phyloP scores from a whole-genome alignment of 192 early-diverging fungal genomes.

The Coemansia sp. region DNA sequence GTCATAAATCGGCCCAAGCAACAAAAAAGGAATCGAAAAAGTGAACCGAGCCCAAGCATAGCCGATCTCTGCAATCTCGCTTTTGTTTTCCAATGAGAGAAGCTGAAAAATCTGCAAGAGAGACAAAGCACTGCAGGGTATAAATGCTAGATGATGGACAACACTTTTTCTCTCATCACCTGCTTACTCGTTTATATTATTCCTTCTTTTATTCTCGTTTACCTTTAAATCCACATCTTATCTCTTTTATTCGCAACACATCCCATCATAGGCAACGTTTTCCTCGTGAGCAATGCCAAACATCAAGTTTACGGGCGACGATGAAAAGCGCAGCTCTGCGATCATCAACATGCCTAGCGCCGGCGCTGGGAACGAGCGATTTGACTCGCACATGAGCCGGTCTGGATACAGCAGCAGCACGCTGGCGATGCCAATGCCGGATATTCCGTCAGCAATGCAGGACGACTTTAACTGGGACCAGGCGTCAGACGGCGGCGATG shows the following conservation, averaged over 20 bases:
- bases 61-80: neutral
- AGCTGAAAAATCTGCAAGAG: constrained; percentile 60
- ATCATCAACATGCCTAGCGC: constrained; percentile 43
- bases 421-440: constrained; percentile 39
- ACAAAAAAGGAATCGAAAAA: neutral
- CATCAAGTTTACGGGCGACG: constrained; percentile 16
- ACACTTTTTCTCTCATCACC: neutral
- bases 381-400: constrained; percentile 5
- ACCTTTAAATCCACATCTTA: neutral
- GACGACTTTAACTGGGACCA: constrained; percentile 57
- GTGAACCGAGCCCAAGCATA: neutral
- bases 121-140: constrained; percentile 34
- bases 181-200: neutral
- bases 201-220: neutral
- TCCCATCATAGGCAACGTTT: neutral
- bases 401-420: constrained; percentile 27
- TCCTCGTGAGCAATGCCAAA: constrained; percentile 14
- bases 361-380: neutral
- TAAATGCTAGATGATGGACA: neutral
- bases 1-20: neutral
- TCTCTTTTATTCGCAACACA: neutral
- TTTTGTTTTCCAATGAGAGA: neutral
- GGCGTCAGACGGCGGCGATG: constrained; percentile 23
- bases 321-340: constrained; percentile 18
- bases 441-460: constrained; percentile 36